Percentiles rank a stretch among this genome's conserved stretches.
phyloP scores from a whole-genome alignment of 257 asterid genomes.

The Linaria vulgaris region DNA sequence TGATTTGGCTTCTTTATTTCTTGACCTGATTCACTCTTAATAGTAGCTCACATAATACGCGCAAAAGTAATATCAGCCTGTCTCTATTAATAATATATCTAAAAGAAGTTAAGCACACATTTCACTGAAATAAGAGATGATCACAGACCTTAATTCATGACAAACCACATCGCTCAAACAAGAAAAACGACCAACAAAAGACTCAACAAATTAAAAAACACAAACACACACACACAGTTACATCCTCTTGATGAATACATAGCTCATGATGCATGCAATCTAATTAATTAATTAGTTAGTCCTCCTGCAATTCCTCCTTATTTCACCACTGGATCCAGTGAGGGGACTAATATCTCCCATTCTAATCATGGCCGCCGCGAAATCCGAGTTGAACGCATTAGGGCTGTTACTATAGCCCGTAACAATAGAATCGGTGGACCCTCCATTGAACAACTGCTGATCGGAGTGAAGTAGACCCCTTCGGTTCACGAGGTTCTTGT shows the following conservation, averaged over 20 bases:
- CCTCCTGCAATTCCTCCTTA: conserved; percentile 79
- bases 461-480: conserved; percentile 91
- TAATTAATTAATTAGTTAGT: conserved; percentile 29
- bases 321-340: conserved; percentile 75
- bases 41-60: no score
- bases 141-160: no score
- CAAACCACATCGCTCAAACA: no score
- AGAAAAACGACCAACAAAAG: no score
- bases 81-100: no score
- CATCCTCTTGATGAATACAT: neutral
- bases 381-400: conserved; percentile 47
- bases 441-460: conserved; percentile 73
- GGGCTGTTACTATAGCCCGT: conserved; percentile 38
- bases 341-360: conserved; percentile 82
- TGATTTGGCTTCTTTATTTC: no score
- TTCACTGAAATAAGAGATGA: no score
- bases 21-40: no score
- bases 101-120: no score
- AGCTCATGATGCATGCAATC: no score
- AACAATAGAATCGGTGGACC: conserved; percentile 58
- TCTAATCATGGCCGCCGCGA: conserved; percentile 60
- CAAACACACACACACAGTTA: neutral
- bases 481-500: conserved; percentile 49
- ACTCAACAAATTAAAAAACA: neutral
- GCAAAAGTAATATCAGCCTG: no score